These are phyloP conservation scores for Rutstroemia sp. DNA, from an alignment of 2,329 filamentous ascomycete genomes.

Conservation along the genomic window DNA sequence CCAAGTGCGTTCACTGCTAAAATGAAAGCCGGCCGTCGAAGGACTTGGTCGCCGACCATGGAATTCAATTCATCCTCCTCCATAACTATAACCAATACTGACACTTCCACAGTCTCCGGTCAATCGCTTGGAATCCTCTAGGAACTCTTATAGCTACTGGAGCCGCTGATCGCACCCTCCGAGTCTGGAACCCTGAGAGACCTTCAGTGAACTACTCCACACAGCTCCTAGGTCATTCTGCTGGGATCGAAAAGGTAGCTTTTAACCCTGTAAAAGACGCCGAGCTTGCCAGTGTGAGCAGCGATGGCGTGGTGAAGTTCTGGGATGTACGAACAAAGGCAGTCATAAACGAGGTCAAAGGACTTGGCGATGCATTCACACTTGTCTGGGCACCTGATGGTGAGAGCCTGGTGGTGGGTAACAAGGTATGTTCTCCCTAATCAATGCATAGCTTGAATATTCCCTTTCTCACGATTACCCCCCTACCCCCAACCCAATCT, in stretches of 20 bases:
- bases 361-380: slow-evolving; percentile 60
- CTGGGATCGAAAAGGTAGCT: slow-evolving; percentile 64
- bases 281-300: slow-evolving; percentile 67
- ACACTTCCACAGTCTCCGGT: slow-evolving; percentile 52
- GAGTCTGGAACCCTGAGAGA: slow-evolving; percentile 78
- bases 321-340: slow-evolving; percentile 74
- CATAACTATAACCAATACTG: neutral
- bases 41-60: no score
- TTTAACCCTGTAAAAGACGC: slow-evolving; percentile 74
- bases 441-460: neutral
- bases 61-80: neutral
- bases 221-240: slow-evolving; percentile 61
- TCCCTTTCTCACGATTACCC: neutral
- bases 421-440: slow-evolving; percentile 50
- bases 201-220: slow-evolving; percentile 67
- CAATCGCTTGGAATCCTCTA: slow-evolving; percentile 82
- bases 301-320: slow-evolving; percentile 67
- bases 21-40: no score
- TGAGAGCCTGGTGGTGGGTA: slow-evolving; percentile 61
- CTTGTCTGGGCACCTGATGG: slow-evolving; percentile 70
- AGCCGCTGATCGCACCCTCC: slow-evolving; percentile 59
- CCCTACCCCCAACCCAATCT: neutral
- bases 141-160: slow-evolving; percentile 82
- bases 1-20: no score
- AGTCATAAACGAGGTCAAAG: slow-evolving; percentile 62